Conservation (phyloP, 257 asterid genomes). For the Fraxinus cuspidata region DNA sequence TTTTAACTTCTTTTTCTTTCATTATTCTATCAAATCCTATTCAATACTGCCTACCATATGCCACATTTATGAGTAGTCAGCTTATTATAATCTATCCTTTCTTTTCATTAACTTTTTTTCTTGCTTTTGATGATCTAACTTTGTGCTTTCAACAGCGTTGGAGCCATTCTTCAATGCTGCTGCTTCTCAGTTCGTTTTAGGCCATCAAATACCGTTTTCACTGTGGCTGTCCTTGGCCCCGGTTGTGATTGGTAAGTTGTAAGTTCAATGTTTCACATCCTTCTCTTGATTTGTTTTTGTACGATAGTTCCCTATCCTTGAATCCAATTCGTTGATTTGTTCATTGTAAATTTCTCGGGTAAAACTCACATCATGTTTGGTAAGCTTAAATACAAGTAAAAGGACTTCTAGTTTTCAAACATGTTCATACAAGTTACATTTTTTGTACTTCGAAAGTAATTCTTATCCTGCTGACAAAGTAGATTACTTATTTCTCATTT, state of each 20-base stretch:
- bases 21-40: neutral
- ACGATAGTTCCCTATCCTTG: neutral
- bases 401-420: neutral
- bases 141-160: slow-evolving; percentile 37
- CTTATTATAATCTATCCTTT: no score
- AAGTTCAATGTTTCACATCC: neutral
- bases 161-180: slow-evolving; percentile 69
- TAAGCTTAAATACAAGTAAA: neutral
- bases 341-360: neutral
- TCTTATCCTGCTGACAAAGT: no score
- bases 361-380: neutral
- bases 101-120: neutral
- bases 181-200: slow-evolving; percentile 61
- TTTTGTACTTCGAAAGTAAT: neutral
- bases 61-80: no score
- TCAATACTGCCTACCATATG: neutral
- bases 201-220: slow-evolving; percentile 55
- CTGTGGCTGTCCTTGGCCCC: slow-evolving; percentile 64
- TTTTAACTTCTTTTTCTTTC: neutral
- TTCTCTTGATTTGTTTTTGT: neutral
- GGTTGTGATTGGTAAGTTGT: slow-evolving; percentile 48
- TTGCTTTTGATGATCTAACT: slow-evolving; percentile 1
- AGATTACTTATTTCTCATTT: no score
- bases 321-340: neutral
- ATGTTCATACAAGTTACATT: neutral